Base-by-base conservation (phyloP, 1,139 yeast genomes). In the Candida sanyaensis region DNA sequence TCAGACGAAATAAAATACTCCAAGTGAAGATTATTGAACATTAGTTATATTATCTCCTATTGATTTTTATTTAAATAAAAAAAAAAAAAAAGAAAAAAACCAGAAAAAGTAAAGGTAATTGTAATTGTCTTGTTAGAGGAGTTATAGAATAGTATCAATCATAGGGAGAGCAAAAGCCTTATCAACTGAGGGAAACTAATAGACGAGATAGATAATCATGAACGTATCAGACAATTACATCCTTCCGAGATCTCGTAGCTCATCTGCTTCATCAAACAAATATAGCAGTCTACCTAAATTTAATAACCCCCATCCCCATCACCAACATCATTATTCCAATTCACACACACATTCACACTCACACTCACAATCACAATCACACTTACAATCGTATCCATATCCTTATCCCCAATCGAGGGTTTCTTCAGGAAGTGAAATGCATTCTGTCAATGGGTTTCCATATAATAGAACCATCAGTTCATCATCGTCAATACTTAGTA, bases 401-500 rank as follows among this genome's bases (percentile, higher is more conserved):
- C 42, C 42, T 23, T 45, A 43, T 26, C 32, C 41, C 27, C 46
- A 50, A 31, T 36, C 45, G 1, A 28, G 53, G 37, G 30, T 43
- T 9, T 41, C 45, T 11, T 50, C 53, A 12, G 46, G 40, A 21
- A 44, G 48, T 11, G 51, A 50, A 31, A 42, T 46, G 28, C 41
- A 38, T 38, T 51, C 55, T 34, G 57, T 58, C 11, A 59, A 61
- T 58, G 62, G 28, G 27, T 37, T 32, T 64, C 69, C 37, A 6
- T 43, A 36, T 28, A 50, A 46, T 28, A 47, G 71, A 42, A 61
- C 69, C 2, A 53, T 64, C 6, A 58, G 64, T 28, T 66, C 71
- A 7, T 68, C 75, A 2, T 69, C 75, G 1, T 66, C 72, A 5
- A 66, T 67, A 54, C 58, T 68, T 31, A 66, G 71, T 46, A 65